A percentile compares a stretch with the other conserved stretches of the same genome.
phyloP scores from a whole-genome alignment of 176 grass and related monocot species.

The Paspalum vaginatum region DNA sequence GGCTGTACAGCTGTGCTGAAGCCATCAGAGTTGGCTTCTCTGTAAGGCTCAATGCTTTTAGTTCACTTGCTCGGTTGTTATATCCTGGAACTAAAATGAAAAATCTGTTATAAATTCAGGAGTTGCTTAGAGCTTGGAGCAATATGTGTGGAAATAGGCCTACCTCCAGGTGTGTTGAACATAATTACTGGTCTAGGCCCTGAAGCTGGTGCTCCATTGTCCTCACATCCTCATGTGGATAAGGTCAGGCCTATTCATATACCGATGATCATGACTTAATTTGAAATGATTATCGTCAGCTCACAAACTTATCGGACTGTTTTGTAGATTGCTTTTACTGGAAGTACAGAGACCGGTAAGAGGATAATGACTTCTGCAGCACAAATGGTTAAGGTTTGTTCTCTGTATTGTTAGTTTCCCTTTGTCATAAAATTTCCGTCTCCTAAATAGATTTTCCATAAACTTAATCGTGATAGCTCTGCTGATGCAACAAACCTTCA shows the following conservation, averaged over 20 bases:
- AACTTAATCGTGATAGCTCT: constrained; percentile 19
- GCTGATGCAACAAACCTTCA: constrained; percentile 9
- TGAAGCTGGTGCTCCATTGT: constrained; percentile 92
- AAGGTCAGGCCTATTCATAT: constrained; percentile 58
- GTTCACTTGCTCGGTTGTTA: not conserved
- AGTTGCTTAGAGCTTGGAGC: constrained; percentile 92
- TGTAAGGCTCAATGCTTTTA: constrained; percentile 64
- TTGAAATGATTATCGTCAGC: not conserved
- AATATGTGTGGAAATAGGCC: constrained; percentile 78
- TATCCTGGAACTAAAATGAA: constrained; percentile 30
- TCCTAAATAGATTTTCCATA: not conserved
- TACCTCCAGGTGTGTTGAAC: constrained; percentile 90
- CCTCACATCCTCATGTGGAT: constrained; percentile 87
- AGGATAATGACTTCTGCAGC: constrained; percentile 90
- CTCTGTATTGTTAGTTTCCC: constrained; percentile 3
- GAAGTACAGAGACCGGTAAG: constrained; percentile 86
- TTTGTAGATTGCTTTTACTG: constrained; percentile 93
- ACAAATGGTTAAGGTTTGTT: constrained; percentile 90
- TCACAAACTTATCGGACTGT: constrained; percentile 17
- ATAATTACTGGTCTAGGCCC: constrained; percentile 88
- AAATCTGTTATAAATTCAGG: constrained; percentile 46
- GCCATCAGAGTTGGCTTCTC: constrained; percentile 81
- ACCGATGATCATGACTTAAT: constrained; percentile 7
- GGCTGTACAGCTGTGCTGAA: constrained; percentile 93
- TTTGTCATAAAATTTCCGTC: not conserved